A percentile compares a stretch with the other conserved stretches of the same genome.
Evolutionary conservation across 73 alveolate species (phyloP).

Genomic region (Paramecium pentaurelia): DNA sequence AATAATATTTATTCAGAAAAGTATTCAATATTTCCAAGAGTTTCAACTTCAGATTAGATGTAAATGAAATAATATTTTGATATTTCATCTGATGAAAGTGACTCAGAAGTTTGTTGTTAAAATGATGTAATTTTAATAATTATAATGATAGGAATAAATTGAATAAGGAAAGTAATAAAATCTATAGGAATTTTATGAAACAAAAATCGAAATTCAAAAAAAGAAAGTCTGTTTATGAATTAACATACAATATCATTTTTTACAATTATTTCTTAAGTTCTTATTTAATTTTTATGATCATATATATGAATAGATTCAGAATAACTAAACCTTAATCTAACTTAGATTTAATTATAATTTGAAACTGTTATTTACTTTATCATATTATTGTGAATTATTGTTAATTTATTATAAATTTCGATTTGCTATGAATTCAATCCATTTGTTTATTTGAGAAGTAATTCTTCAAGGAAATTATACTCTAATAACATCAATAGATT

Average conservation of each 20-base stretch:
- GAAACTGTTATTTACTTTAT: too few relatives aligned
- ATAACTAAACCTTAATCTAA: too few relatives aligned
- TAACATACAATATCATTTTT: neutral
- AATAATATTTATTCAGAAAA: neutral
- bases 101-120: neutral
- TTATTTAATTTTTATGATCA: too few relatives aligned
- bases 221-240: neutral
- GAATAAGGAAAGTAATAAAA: neutral
- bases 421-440: too few relatives aligned
- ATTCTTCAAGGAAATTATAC: too few relatives aligned
- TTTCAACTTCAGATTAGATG: neutral
- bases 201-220: neutral
- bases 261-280: neutral
- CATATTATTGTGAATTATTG: too few relatives aligned
- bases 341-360: too few relatives aligned
- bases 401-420: too few relatives aligned
- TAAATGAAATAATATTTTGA: slow-evolving; percentile 6
- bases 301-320: too few relatives aligned
- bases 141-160: neutral
- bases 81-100: slow-evolving; percentile 36
- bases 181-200: neutral
- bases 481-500: too few relatives aligned
- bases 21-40: neutral
- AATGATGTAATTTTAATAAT: neutral
- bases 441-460: too few relatives aligned